These are phyloP conservation scores for Pholiota molesta DNA, from an alignment of 768 basidiomycete genomes.

Conservation along the genomic window DNA sequence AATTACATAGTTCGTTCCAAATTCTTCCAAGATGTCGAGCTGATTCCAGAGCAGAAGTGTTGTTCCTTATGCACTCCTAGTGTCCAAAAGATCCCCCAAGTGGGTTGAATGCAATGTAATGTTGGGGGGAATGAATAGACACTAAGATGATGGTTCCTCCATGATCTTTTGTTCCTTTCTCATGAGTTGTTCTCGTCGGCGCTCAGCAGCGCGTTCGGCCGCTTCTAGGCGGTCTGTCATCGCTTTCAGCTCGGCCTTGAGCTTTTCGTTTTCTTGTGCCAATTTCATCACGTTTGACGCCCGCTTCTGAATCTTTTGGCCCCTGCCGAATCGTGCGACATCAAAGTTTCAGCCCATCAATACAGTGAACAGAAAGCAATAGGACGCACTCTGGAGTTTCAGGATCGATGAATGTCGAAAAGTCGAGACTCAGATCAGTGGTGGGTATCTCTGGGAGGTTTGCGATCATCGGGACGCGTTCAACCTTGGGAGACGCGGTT, in stretches of 20 bases:
- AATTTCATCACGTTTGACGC: constrained; percentile 78
- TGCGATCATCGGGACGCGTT: constrained; percentile 5
- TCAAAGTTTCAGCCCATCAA: not conserved
- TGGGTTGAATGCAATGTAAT: constrained; percentile 8
- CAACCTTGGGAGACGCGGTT: constrained; percentile 8
- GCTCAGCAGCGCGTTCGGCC: constrained; percentile 48
- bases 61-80: not conserved
- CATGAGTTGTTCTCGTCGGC: constrained; percentile 50
- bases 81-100: constrained; percentile 9
- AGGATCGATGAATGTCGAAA: constrained; percentile 45
- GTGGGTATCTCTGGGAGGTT: constrained; percentile 54
- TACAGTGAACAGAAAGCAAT: constrained; percentile 10
- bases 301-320: constrained; percentile 64
- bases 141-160: constrained; percentile 31
- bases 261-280: constrained; percentile 77
- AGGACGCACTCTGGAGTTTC: constrained; percentile 51
- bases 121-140: constrained; percentile 1
- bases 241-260: constrained; percentile 74
- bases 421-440: constrained; percentile 45
- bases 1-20: constrained; percentile 6
- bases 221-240: constrained; percentile 78
- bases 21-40: not conserved
- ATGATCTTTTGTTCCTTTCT: constrained; percentile 37
- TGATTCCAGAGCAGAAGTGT: constrained; percentile 2
- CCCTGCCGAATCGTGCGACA: constrained; percentile 34